Evolutionary conservation across 768 basidiomycete species (phyloP), one percentile per base, ranked within the genome.

Genomic region (Suillus subluteus): DNA sequence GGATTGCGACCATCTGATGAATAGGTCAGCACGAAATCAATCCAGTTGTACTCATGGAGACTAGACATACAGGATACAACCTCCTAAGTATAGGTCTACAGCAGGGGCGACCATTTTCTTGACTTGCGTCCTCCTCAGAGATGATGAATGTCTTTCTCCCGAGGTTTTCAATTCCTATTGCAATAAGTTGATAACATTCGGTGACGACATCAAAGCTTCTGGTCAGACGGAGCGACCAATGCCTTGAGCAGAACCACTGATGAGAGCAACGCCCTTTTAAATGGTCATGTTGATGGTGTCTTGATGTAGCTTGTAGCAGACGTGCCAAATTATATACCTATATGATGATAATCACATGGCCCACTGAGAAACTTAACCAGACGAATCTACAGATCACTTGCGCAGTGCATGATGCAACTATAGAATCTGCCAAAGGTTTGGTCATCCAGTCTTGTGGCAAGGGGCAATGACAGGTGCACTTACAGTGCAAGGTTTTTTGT

Each of bases 161-260:
- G 13, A 68, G 67, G 8, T 61, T 55, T 32, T 68, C 62, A 9
- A 80, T 73, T 38, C 75, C 73, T 1, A 71, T 69, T 9, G 35
- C 6, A 35, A 35, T 5, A 35, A 35, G 35, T 35, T 35, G 35
- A 54, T 43, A 16, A 38, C 13, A 21, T 40, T 75, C 73, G 6
- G 72, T 54, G 9, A 67, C 3, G 30, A 78, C 21, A 50, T 79
- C 75, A 52, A 73, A 75, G 37, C 73, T 73, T 9, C 23, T 64
- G 1, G 73, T 68, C 6, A 71, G 68, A 23, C 69, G 71, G 41
- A 73, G 68, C 1, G 68, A 1, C 79, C 79, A n/a, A 78, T 68
- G 12, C 76, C 76, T 59, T 73, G 76, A 0, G 72, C 72, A 4
- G 74, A 71, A 35, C 77, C 76, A 23, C 77, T 79, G 52, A 79